Base-by-base conservation (phyloP, 163 green algal genomes). In the Prototheca wickerhamii region DNA sequence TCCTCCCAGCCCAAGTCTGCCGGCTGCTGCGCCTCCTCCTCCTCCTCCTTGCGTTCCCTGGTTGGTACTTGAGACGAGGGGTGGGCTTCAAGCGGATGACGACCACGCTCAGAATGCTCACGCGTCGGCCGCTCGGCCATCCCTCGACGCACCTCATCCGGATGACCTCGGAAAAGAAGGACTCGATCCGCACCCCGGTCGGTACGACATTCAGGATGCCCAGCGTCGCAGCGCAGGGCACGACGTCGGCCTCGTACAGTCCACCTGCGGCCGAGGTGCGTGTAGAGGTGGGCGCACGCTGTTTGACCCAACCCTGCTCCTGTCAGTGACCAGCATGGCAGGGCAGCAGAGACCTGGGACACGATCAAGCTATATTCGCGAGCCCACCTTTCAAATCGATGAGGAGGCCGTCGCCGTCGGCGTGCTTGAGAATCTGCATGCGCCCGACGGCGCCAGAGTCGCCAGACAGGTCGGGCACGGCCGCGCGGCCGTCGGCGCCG, bases 361-460 rank as follows among this genome's bases (percentile, higher is more conserved):
- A 34, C 25, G 3, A 17, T 30, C 12, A 15, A 49, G 10, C 15
- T 20, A 30, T 29, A 32, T 23, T 3, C 4, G 21, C 23, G 2
- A n/a, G 29, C 58, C 2, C 51, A 74, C 66, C 74, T 62, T 81
- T 81, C 4, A 81, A 50, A 58, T 80, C 73, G 4, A 80, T 23
- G 31, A 76, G 64, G 49, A 81, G 29, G 20, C 63, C 33, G 26
- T 33, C 49, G 5, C 61, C 64, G 29, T 56, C 62, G 56, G 42
- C 44, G 40, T 3, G 61, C 25, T 37, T 64, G 10, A 40, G 54
- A 2, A 71, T 57, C 23, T 74, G 31, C 7, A 79, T 31, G 15
- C 72, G 62, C 2, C 72, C 72, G 17, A 78, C 66, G 28, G 70
- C 74, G 15, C 74, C 74, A 20, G 74, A 78, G 31, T 81, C 74